Evolutionary conservation across 176 grass and related monocot genomes (phyloP).

Genomic region (Stipa capillata): DNA sequence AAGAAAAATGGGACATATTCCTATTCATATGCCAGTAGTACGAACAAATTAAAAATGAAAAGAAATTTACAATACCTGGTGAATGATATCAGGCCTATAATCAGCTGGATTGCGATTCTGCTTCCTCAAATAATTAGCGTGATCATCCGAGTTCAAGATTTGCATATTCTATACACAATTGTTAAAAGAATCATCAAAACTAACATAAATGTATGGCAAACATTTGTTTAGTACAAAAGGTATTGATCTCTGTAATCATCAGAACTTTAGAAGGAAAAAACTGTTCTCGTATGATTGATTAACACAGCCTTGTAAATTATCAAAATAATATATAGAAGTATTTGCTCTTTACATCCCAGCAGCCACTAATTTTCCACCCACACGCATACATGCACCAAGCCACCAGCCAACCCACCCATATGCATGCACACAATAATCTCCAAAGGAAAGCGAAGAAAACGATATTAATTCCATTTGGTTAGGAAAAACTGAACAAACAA

Average conservation of each 20-base stretch:
- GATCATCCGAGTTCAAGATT: slow-evolving; percentile 94
- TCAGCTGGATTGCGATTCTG: slow-evolving; percentile 79
- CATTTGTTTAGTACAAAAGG: background rate
- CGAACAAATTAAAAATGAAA: background rate
- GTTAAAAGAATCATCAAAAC: slow-evolving; percentile 13
- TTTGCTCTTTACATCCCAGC: background rate
- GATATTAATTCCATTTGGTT: background rate
- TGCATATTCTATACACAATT: slow-evolving; percentile 58
- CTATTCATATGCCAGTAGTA: background rate
- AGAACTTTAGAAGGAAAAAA: background rate
- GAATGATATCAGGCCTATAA: slow-evolving; percentile 97
- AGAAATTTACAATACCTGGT: slow-evolving; percentile 56
- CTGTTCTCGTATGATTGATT: background rate
- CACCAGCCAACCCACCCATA: too few relatives aligned
- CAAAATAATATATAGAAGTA: background rate
- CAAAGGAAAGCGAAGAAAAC: background rate
- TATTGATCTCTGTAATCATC: background rate
- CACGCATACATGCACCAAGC: too few relatives aligned
- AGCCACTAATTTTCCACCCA: background rate
- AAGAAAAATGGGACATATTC: background rate
- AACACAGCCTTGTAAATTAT: background rate
- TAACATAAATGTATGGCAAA: background rate
- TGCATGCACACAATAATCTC: background rate
- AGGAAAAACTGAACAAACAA: too few relatives aligned
- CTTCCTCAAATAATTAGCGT: slow-evolving; percentile 87